Conservation (phyloP, 108 stramenopile species). For the Skeletonema tropicum region DNA sequence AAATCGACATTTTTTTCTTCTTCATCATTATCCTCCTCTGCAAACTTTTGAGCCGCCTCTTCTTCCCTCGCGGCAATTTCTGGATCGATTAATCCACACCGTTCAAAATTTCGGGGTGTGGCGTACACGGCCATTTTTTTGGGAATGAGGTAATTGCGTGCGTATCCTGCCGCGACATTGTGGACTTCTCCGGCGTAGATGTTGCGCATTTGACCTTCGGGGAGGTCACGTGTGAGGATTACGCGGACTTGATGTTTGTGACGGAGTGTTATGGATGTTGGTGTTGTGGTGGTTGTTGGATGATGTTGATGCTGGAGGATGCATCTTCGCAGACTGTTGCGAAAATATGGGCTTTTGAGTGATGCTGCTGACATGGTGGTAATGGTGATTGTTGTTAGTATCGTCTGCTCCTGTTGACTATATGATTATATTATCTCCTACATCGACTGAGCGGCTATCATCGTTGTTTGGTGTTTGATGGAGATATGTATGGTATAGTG, state of each 20-base stretch:
- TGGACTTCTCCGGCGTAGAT: conserved; percentile 78
- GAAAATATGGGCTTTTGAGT: background rate
- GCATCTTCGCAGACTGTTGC: background rate
- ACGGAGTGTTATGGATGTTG: conserved; percentile 24
- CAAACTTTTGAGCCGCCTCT: conserved; percentile 46
- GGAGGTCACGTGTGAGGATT: conserved; percentile 76
- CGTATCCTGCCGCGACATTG: conserved; percentile 84
- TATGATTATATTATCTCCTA: too few relatives aligned
- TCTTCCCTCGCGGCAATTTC: conserved; percentile 71
- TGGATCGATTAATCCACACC: conserved; percentile 77
- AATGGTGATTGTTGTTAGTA: background rate
- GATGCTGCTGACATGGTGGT: conserved; percentile 1
- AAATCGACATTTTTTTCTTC: conserved; percentile 55
- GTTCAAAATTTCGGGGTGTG: conserved; percentile 78
- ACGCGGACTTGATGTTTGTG: conserved; percentile 78
- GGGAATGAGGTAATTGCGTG: conserved; percentile 85
- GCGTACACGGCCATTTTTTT: conserved; percentile 82
- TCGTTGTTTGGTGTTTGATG: too few relatives aligned
- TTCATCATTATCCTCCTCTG: conserved; percentile 24
- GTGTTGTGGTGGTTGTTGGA: background rate
- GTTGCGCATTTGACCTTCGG: conserved; percentile 65
- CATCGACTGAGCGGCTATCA: background rate
- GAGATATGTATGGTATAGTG: too few relatives aligned
- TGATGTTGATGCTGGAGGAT: background rate
- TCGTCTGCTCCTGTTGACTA: too few relatives aligned